phyloP scores from a whole-genome alignment of 805 yeast species.

The Starmerella bacillaris region DNA sequence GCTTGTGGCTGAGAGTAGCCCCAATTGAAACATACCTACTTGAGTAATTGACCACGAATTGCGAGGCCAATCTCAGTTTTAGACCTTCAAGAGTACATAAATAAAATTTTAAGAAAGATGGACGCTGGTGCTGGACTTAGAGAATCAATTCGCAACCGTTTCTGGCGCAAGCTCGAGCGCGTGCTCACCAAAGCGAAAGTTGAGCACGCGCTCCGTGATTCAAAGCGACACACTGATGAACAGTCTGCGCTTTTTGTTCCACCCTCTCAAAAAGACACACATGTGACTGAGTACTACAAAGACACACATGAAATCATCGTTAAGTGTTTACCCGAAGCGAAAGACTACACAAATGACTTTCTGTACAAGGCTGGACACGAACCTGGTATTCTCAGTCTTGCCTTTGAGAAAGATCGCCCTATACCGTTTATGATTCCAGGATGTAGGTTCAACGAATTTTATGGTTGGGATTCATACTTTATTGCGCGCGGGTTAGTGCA shows the following conservation, averaged over 20 bases:
- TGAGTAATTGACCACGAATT: too few species aligned
- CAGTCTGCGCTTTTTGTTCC: slow-evolving; percentile 7
- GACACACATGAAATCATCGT: slow-evolving; percentile 34
- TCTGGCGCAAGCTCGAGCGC: slow-evolving; percentile 13
- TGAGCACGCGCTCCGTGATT: slow-evolving; percentile 6
- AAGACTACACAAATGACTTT: slow-evolving; percentile 51
- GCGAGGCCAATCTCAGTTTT: too few species aligned
- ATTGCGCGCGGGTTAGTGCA: slow-evolving; percentile 64
- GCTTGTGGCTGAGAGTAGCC: too few species aligned
- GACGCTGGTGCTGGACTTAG: slow-evolving; percentile 4
- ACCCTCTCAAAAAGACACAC: not conserved
- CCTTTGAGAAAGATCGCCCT: slow-evolving; percentile 37
- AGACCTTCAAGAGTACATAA: too few species aligned
- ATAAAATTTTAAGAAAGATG: not conserved
- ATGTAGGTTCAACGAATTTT: slow-evolving; percentile 87
- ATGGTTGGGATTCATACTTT: slow-evolving; percentile 98
- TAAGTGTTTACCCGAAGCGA: slow-evolving; percentile 46
- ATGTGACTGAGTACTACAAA: slow-evolving; percentile 3
- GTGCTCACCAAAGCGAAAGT: slow-evolving; percentile 7
- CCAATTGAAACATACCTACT: too few species aligned
- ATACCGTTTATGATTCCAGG: slow-evolving; percentile 92
- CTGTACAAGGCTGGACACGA: slow-evolving; percentile 55
- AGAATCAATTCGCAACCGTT: slow-evolving; percentile 2
- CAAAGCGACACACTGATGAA: slow-evolving; percentile 2
- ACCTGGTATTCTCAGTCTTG: slow-evolving; percentile 78